Conservation (phyloP, 306 rosid genomes). For the Luffa acutangula region DNA sequence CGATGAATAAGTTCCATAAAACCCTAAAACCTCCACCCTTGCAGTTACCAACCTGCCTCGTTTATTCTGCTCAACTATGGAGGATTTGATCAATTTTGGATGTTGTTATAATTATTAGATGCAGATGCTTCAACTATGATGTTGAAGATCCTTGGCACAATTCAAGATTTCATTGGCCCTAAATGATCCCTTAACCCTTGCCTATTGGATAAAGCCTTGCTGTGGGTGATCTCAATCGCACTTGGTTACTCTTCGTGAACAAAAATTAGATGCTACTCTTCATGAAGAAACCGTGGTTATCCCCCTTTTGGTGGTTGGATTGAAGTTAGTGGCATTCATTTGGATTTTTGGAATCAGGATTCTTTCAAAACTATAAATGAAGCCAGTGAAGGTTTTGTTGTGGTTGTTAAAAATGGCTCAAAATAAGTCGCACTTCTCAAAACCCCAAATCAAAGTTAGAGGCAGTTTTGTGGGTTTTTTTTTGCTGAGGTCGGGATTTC, state of each 20-base stretch:
- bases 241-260: background rate
- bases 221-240: background rate
- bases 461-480: background rate
- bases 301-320: background rate
- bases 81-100: background rate
- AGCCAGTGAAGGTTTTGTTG: background rate
- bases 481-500: background rate
- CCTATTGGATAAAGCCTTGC: background rate
- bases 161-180: background rate
- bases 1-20: background rate
- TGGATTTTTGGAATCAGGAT: background rate
- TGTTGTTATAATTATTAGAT: background rate
- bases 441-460: background rate
- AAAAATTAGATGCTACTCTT: background rate
- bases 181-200: background rate
- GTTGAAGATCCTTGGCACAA: background rate
- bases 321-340: background rate
- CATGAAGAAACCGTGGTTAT: background rate
- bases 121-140: too few species aligned
- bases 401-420: background rate
- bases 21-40: background rate
- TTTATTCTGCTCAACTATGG: background rate
- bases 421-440: background rate
- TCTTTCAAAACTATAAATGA: background rate
- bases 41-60: background rate